Evolutionary conservation across 768 basidiomycete genomes (phyloP).

Genomic region (Chiua virens): DNA sequence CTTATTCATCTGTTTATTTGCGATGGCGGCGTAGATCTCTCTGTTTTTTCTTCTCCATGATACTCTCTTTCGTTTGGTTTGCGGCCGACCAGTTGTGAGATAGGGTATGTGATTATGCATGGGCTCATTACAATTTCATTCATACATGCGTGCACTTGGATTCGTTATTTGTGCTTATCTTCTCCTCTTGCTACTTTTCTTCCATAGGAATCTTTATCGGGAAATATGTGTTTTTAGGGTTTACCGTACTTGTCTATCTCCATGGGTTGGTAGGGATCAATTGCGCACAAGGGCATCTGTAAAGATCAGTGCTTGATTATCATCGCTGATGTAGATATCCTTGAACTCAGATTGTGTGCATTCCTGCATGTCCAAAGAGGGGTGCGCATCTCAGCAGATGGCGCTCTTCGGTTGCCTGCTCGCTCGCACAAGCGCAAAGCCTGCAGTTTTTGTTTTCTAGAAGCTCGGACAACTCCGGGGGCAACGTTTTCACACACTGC

Average conservation of each 20-base stretch:
- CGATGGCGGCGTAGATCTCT: conserved; percentile 13
- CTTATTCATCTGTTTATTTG: not conserved
- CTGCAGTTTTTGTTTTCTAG: not conserved
- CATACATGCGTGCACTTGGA: not conserved
- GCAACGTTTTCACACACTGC: too few species aligned
- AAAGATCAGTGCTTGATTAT: too few species aligned
- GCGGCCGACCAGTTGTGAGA: conserved; percentile 6
- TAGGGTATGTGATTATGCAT: conserved; percentile 15
- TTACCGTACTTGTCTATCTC: not conserved
- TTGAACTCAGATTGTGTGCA: too few species aligned
- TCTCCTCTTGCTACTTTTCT: not conserved
- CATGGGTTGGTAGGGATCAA: not conserved
- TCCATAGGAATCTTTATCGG: not conserved
- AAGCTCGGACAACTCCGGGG: too few species aligned
- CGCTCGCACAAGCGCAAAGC: conserved; percentile 2
- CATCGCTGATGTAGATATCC: too few species aligned
- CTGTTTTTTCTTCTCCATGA: not conserved
- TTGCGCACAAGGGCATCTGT: not conserved
- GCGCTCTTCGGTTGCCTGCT: too few species aligned
- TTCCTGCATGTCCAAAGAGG: too few species aligned
- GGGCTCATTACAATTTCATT: conserved; percentile 4
- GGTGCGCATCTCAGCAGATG: too few species aligned
- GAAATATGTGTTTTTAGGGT: not conserved
- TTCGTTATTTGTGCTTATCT: not conserved
- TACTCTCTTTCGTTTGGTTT: conserved; percentile 4